Evolutionary conservation across 257 asterid species (phyloP), one percentile per base, ranked within the genome.

Genomic region (Solanum corneliomulleri): DNA sequence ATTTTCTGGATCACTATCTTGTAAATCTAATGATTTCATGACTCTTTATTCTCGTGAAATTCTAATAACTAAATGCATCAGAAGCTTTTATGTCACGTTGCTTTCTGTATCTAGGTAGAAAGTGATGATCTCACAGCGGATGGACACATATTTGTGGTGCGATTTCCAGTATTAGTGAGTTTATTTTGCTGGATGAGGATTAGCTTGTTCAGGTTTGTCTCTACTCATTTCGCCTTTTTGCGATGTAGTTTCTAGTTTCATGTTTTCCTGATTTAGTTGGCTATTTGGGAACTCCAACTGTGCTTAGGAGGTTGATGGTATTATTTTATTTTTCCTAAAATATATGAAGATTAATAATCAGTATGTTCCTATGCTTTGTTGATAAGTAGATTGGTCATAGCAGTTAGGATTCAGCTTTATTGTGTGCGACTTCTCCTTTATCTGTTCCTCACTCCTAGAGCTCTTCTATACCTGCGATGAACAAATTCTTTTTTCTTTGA

Each of bases 71-170:
- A 60, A 42, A 86, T 85, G 45, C 76, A 82, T 80, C 44, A 45
- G 87, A 33, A 45, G 87, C 70, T 29, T 45, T 85, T 11, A 37
- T 83, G 90, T 88, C 80, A 85, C 77, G 60, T 49, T 87, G 81
- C 77, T 86, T 90, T 89, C 88, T 87, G 49, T 27, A 89, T 92
- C 87, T 93, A 95, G 60, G 62, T 52, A 52, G 23, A 52, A 52
- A 16, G 4, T 52, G 62, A 52, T 1, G 10, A 52, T 52, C 98
- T 96, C 80, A 94, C 96, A 56, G 94, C 97, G 56, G 93, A 96
- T 87, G 98, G 99, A 86, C 98, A 92, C 86, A 95, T 95, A 90
- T 94, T 96, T 77, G 96, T 95, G 89, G 98, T 98, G 85, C 91
- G 98, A 37, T 90, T 96, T 89, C 99, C 98, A 20, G 91, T 94